Base-by-base conservation (phyloP, 2,329 filamentous ascomycete species). In the Capronia americana region DNA sequence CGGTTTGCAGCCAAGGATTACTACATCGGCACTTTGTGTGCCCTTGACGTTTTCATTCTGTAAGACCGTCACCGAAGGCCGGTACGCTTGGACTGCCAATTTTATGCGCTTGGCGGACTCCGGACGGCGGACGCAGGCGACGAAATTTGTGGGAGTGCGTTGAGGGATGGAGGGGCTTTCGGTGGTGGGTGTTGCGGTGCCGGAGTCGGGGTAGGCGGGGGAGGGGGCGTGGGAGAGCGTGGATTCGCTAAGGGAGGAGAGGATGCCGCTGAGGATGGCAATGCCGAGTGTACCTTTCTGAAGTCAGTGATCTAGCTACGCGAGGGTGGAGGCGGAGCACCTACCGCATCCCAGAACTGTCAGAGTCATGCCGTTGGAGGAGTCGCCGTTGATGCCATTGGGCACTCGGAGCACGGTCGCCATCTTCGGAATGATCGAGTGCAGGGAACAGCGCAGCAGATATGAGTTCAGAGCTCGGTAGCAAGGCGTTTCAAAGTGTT, bases 1-100 rank as follows among this genome's bases (percentile, higher is more conserved):
- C 1, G 92, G 91, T 79, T 96, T 95, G 84, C 92, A 96, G 32
- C 88, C 87, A 0, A 96, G 84, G 26, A 96, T 82, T 53, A 96
- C 79, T 46, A 95, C 85, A 75, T 95, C 90, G 50, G 90, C 87
- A 74, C 88, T 81, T 71, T 86, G 79, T 7, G 89, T 87, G 4
- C 91, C 87, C 20, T 83, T 77, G 32, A 93, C 79, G 77, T 96
- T 94, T 71, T 91, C 85, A 75, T 90, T 89, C 72, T 89, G 86
- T 46, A 90, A 83, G 53, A 93, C 86, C 68, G 85, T 87, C 57
- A 95, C 82, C 30, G 84, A 82, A 12, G 61, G 46, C 11, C 51
- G 59, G 79, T 92, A 88, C 70, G 86, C 82, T 74, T 84, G 83
- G 10, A 96, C 85, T 6, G 87, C 86, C 38, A 85, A 80, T 75